Base-by-base conservation (phyloP, 2,329 filamentous ascomycete genomes). In the Ascomycota sp. region DNA sequence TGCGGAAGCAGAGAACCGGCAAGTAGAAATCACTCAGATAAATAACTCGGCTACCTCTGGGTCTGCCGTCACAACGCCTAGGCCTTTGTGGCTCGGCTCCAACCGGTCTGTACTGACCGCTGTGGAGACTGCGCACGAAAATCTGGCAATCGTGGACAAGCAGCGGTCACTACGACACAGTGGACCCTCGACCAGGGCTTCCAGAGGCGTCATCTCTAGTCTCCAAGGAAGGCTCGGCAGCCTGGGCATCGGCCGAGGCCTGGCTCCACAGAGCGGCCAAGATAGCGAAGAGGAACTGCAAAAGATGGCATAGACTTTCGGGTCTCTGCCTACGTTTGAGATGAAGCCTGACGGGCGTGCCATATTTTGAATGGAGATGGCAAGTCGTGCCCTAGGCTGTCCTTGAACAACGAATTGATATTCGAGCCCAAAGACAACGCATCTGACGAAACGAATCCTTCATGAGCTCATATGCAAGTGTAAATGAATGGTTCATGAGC, bases 51-150 rank as follows among this genome's bases (percentile, higher is more conserved):
- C 40, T 27, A 45, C 27, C 32, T 32, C 46, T 19, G 32, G 35
- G 25, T 27, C n/a, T n/a, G n/a, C n/a, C n/a, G n/a, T n/a, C n/a
- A n/a, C n/a, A n/a, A n/a, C 32, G 33, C 24, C 34, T n/a, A 31
- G 37, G 8, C 57, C 52, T 20, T 50, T 59, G 2, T 50, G 50
- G 28, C 51, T 55, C 9, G 41, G 46, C 0, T 43, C 44, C 2
- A 59, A 52, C 36, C 57, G 59, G 23, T 71, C 69, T 2, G 66
- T 75, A 4, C 50, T 77, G 12, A 53, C 63, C 1, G 63, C 62
- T 0, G 58, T 75, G 4, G 71, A 77, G 43, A 66, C 61, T 2
- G 61, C 65, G 1, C 59, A 73, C 32, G 55, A 61, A 26, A 56
- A 58, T 5, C 43, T 66, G 13, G 66, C 61, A 2, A 57, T 59